These are phyloP conservation scores for Ceratobasidium sp. DNA, from an alignment of 1,284 basidiomycete genomes.

Conservation along the genomic window DNA sequence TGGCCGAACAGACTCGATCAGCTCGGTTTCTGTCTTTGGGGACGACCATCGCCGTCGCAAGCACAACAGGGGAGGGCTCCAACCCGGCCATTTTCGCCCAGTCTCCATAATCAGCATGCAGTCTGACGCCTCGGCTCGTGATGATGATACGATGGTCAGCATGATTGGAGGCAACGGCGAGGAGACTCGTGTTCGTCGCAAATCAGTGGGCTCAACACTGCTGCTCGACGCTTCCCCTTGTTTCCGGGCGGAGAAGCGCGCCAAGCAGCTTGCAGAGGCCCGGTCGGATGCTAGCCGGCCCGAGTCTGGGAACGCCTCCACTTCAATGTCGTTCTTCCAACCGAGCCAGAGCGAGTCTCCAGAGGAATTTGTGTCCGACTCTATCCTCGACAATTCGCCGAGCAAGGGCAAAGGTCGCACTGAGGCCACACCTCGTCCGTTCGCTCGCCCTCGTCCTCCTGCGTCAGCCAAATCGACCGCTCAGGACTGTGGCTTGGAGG, in stretches of 20 bases:
- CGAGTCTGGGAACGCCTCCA: conserved; percentile 2
- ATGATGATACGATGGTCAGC: conserved; percentile 84
- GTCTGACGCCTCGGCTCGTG: conserved; percentile 63
- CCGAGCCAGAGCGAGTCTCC: conserved; percentile 53
- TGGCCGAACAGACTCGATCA: conserved; percentile 61
- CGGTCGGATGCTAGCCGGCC: conserved; percentile 33
- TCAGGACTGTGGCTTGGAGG: conserved; percentile 7
- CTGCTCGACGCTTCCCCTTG: conserved; percentile 79
- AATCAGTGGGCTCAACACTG: conserved; percentile 68
- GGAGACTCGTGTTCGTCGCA: conserved; percentile 67
- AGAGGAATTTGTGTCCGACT: conserved; percentile 44
- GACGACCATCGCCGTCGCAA: conserved; percentile 57
- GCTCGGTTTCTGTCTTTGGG: conserved; percentile 76
- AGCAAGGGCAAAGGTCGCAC: conserved; percentile 23
- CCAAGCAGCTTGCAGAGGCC: conserved; percentile 60
- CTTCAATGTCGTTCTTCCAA: conserved; percentile 53
- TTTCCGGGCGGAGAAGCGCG: conserved; percentile 69
- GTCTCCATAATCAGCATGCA: conserved; percentile 70
- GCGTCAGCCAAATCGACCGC: neutral
- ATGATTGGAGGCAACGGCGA: conserved; percentile 75
- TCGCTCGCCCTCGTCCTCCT: conserved; percentile 31
- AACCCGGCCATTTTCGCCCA: conserved; percentile 68
- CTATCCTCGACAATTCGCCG: conserved; percentile 30
- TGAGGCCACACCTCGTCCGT: conserved; percentile 8
- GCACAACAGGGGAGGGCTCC: conserved; percentile 56